Percentiles rank a stretch among this genome's conserved stretches.
Evolutionary conservation across 805 yeast genomes (phyloP).

Genomic region (Alloascoidea hylecoeti): DNA sequence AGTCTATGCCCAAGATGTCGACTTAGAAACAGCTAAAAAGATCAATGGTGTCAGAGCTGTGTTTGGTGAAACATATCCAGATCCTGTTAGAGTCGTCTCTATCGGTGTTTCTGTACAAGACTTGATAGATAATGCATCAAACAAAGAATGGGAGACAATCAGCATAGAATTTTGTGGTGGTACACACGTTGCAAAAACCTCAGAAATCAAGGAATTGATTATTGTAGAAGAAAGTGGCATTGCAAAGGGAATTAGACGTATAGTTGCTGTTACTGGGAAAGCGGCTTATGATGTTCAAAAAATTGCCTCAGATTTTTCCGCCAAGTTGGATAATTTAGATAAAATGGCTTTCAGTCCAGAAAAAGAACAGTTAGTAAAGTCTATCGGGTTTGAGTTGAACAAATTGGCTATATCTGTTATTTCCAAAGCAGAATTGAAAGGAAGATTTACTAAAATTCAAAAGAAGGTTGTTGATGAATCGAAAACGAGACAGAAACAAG

Average conservation of each 20-base stretch:
- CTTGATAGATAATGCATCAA: conserved; percentile 55
- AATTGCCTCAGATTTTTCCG: conserved; percentile 59
- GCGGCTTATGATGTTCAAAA: conserved; percentile 87
- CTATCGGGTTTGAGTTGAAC: conserved; percentile 71
- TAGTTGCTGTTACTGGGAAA: conserved; percentile 90
- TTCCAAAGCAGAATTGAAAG: conserved; percentile 63
- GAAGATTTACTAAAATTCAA: conserved; percentile 63
- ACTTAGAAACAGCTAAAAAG: conserved; percentile 54
- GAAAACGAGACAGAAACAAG: conserved; percentile 80
- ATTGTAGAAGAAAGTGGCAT: conserved; percentile 92
- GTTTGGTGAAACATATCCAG: conserved; percentile 97
- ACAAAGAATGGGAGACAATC: conserved; percentile 58
- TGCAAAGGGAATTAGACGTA: conserved; percentile 97
- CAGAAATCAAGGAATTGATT: conserved; percentile 85
- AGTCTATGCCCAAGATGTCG: conserved; percentile 78
- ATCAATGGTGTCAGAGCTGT: conserved; percentile 91
- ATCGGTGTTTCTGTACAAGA: conserved; percentile 87
- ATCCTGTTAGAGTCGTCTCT: conserved; percentile 96
- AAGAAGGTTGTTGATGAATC: conserved; percentile 80
- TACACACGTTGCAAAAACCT: conserved; percentile 87
- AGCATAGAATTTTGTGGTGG: conserved; percentile 99
- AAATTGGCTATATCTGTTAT: conserved; percentile 72
- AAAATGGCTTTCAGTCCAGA: conserved; percentile 55
- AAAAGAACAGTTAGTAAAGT: conserved; percentile 76
- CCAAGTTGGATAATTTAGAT: conserved; percentile 42